A percentile compares a stretch with the other conserved stretches of the same genome.
phyloP scores from a whole-genome alignment of 306 rosid genomes.

The Astragalus glycyphyllos region DNA sequence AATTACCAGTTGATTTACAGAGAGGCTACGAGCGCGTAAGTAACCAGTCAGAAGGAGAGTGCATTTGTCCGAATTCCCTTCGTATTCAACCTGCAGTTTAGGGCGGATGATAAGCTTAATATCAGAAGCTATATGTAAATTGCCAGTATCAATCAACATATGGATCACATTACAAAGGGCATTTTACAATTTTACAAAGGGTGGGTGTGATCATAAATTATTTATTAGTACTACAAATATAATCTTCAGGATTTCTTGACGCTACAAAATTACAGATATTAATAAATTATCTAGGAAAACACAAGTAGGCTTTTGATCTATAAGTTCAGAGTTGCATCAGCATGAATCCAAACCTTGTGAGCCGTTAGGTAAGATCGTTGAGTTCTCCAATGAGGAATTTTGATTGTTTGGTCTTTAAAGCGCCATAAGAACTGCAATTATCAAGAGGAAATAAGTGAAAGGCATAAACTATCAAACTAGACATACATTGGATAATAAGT shows the following conservation, averaged over 20 bases:
- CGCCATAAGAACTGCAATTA: constrained; percentile 86
- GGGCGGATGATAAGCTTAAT: constrained; percentile 25
- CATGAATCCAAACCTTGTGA: constrained; percentile 66
- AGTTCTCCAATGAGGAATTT: constrained; percentile 86
- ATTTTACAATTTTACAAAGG: not conserved
- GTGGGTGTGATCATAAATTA: not conserved
- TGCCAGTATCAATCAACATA: constrained; percentile 32
- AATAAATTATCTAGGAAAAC: constrained; percentile 7
- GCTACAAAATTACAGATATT: not conserved
- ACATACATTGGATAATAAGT: constrained; percentile 1
- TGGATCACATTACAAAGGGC: constrained; percentile 20
- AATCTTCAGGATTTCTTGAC: not conserved
- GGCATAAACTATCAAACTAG: constrained; percentile 32
- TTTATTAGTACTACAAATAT: not conserved
- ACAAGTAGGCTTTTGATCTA: not conserved
- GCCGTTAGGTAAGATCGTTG: constrained; percentile 80
- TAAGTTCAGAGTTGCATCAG: constrained; percentile 24
- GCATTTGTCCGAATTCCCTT: constrained; percentile 57
- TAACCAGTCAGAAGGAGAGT: constrained; percentile 85
- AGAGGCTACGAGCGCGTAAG: constrained; percentile 68
- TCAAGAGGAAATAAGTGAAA: not conserved
- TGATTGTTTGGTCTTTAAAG: constrained; percentile 89
- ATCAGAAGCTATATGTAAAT: constrained; percentile 16
- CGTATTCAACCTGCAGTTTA: constrained; percentile 65
- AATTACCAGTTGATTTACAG: constrained; percentile 91